Percentiles rank a stretch among this genome's conserved stretches.
Evolutionary conservation across 352 stramenopile species (phyloP).

Genomic region (Blastocystis hominis): DNA sequence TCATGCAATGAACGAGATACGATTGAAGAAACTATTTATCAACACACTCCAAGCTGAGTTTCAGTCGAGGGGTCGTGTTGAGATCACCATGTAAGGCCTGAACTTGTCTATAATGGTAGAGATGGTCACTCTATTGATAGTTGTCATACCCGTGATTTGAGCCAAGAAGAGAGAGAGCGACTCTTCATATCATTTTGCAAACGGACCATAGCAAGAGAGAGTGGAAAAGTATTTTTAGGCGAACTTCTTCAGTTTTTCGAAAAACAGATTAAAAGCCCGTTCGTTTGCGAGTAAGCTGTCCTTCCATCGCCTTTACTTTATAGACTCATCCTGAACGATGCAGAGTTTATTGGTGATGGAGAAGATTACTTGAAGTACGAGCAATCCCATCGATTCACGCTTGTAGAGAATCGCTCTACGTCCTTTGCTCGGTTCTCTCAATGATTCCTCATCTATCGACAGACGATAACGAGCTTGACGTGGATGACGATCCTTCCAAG

Average conservation of each 20-base stretch:
- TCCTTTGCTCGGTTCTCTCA: not conserved
- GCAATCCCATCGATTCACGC: not conserved
- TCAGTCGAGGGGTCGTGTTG: not conserved
- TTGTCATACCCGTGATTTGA: not conserved
- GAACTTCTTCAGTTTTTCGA: slow-evolving; percentile 25
- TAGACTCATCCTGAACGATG: slow-evolving; percentile 47
- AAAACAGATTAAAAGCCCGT: not conserved
- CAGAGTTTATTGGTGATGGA: slow-evolving; percentile 6
- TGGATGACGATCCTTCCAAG: not conserved
- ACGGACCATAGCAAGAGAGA: not conserved
- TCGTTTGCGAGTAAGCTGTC: not conserved
- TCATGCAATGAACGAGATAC: not conserved
- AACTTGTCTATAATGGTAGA: not conserved
- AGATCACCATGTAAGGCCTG: not conserved
- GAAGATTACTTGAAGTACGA: slow-evolving; percentile 8
- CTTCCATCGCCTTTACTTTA: not conserved
- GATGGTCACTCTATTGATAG: not conserved
- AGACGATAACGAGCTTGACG: not conserved
- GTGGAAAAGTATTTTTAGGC: not conserved
- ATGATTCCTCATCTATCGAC: not conserved
- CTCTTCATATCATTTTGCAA: not conserved
- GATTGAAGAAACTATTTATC: slow-evolving; percentile 4
- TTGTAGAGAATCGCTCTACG: slow-evolving; percentile 13
- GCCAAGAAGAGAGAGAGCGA: not conserved
- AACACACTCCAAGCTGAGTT: not conserved